Conservation (phyloP, 257 asterid species). For the Petrea volubilis region DNA sequence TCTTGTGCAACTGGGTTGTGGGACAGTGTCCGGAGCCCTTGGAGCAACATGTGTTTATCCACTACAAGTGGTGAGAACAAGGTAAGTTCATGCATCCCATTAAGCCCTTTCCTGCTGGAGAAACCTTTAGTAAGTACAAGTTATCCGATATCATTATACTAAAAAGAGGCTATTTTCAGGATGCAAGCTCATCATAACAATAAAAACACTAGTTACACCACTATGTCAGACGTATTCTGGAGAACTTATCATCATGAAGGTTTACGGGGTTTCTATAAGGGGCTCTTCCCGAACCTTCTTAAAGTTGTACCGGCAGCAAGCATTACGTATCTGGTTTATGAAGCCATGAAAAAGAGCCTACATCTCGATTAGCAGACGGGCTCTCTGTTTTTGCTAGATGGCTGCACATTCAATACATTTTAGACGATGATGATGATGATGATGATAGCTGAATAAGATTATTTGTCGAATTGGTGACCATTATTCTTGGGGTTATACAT, state of each 20-base stretch:
- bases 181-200: conserved; percentile 78
- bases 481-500: conserved; percentile 41
- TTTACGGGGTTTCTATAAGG: conserved; percentile 83
- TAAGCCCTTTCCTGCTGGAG: neutral
- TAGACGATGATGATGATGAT: conserved; percentile 29
- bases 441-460: conserved; percentile 39
- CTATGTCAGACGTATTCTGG: conserved; percentile 76
- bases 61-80: conserved; percentile 91
- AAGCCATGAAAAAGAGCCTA: conserved; percentile 85
- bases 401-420: neutral
- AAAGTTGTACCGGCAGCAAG: conserved; percentile 96
- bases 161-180: conserved; percentile 45
- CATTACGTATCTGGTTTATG: conserved; percentile 90
- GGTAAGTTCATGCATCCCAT: conserved; percentile 44
- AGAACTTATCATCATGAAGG: conserved; percentile 77
- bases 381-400: conserved; percentile 6
- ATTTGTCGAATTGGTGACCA: conserved; percentile 37
- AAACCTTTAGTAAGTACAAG: neutral
- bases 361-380: conserved; percentile 52
- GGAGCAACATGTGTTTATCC: conserved; percentile 99
- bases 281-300: conserved; percentile 90
- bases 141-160: neutral
- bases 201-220: conserved; percentile 30
- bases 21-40: conserved; percentile 90
- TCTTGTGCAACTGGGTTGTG: conserved; percentile 86